phyloP scores from a whole-genome alignment of 495 filamentous ascomycete genomes.

The Pseudoneurospora amorphoporcata region DNA sequence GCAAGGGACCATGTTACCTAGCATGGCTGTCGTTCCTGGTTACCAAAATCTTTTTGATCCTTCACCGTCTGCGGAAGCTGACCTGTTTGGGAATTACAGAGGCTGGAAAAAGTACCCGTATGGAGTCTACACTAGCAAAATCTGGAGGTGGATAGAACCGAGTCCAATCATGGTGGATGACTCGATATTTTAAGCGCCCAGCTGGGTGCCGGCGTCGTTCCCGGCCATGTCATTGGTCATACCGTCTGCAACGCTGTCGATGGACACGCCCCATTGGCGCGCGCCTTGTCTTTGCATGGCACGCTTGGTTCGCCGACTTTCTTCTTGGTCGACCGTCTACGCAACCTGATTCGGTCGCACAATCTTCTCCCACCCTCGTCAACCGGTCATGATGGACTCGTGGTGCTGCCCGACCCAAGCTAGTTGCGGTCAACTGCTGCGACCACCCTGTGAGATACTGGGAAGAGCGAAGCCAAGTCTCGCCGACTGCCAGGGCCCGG shows the following conservation, averaged over 20 bases:
- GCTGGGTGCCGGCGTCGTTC: slow-evolving; percentile 9
- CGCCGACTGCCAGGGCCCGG: neutral
- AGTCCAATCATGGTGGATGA: slow-evolving; percentile 17
- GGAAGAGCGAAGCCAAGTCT: neutral
- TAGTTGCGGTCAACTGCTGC: slow-evolving; percentile 1
- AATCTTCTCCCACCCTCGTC: neutral
- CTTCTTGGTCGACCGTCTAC: neutral
- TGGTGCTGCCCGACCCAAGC: slow-evolving; percentile 13
- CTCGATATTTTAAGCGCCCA: slow-evolving; percentile 24
- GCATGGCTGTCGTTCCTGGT: too few species aligned
- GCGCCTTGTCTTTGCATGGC: slow-evolving; percentile 22
- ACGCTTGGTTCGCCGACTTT: slow-evolving; percentile 13
- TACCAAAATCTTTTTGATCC: neutral
- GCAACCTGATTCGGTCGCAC: slow-evolving; percentile 16
- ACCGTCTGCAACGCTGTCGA: slow-evolving; percentile 1
- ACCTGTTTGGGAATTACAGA: neutral
- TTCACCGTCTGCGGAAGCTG: neutral
- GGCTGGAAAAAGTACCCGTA: neutral
- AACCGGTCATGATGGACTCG: slow-evolving; percentile 2
- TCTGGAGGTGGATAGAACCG: neutral
- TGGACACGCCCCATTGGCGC: slow-evolving; percentile 19
- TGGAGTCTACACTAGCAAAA: neutral
- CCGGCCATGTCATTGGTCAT: slow-evolving; percentile 17
- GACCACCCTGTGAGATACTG: neutral
- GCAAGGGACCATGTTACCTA: neutral